Evolutionary conservation across 495 filamentous ascomycete species (phyloP), one percentile per base, ranked within the genome.

Genomic region (Aspergillus egyptiacus): DNA sequence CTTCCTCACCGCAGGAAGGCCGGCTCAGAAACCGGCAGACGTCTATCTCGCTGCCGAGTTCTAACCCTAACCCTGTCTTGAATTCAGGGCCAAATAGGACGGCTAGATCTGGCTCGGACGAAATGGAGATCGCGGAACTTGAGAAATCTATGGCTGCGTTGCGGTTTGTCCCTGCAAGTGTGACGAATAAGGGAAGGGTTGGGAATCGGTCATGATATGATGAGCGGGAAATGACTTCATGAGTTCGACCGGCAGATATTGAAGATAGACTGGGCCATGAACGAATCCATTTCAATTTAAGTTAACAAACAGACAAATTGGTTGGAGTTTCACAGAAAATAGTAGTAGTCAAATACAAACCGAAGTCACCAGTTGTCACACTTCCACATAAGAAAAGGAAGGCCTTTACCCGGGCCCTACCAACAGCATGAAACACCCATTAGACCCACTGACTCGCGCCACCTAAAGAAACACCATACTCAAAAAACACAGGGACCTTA

Each of bases 101-200:
- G 1, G 19, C 54, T 33, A 49, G 50, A 27, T 31, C 45, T n/a
- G 15, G 25, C 6, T 1, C 59, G 17, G 64, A 65, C 8, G 81
- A 86, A 51, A 69, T 71, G 19, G 82, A 83, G 18, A 83, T 96
- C 64, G 80, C 84, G 17, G 78, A 83, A 45, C 68, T 96, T 9
- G 73, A 82, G n/a, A 75, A 74, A 22, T 87, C 86, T 4, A 91
- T 96, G 88, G 86, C 87, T 5, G 76, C 85, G 0, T 66, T 96
- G 30, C 85, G 82, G 38, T 90, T 96, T 60, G 81, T 95, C 6
- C 91, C 91, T 14, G 66, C 76, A 11, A 90, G 83, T 57, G 76
- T 96, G 5, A 53, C 59, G 35, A 66, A 65, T 39, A 53, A 52
- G 18, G 53, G 38, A 14, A 53, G 35, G 20, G 20, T 40, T 25